A percentile compares a stretch with the other conserved stretches of the same genome.
Evolutionary conservation across 495 filamentous ascomycete species (phyloP).

Genomic region (Aspergillus homomorphus): DNA sequence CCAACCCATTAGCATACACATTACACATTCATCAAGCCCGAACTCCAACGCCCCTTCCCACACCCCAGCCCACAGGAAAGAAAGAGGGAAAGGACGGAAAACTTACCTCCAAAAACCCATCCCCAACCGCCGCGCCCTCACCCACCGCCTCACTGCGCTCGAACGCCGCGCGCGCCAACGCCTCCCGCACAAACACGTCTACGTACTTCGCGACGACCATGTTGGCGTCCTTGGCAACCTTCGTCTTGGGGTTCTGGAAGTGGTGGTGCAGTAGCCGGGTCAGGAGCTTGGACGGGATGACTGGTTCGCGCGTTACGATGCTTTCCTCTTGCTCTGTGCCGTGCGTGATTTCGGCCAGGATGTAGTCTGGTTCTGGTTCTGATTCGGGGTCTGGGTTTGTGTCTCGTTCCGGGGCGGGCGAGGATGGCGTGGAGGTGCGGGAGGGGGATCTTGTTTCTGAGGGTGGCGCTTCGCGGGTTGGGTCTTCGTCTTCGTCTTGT

Average conservation of each 20-base stretch:
- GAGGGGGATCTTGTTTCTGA: slow-evolving; percentile 14
- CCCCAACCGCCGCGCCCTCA: slow-evolving; percentile 32
- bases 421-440: slow-evolving; percentile 22
- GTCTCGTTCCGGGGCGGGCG: slow-evolving; percentile 2
- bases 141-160: slow-evolving; percentile 54
- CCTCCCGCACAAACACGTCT: slow-evolving; percentile 89
- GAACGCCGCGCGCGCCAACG: slow-evolving; percentile 74
- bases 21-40: background rate
- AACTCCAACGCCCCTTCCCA: background rate
- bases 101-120: slow-evolving; percentile 73
- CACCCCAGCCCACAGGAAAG: background rate
- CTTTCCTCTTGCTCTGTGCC: slow-evolving; percentile 24
- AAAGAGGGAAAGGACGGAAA: background rate
- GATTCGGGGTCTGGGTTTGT: slow-evolving; percentile 12
- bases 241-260: slow-evolving; percentile 66
- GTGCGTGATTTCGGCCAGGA: slow-evolving; percentile 45
- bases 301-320: slow-evolving; percentile 40
- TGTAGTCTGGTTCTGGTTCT: slow-evolving; percentile 39
- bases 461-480: slow-evolving; percentile 13
- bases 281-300: slow-evolving; percentile 72
- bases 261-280: slow-evolving; percentile 72
- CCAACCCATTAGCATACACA: slow-evolving; percentile 3
- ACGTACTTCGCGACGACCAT: slow-evolving; percentile 78
- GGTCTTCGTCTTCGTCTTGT: background rate
- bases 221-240: slow-evolving; percentile 78